Evolutionary conservation across 495 filamentous ascomycete genomes (phyloP), one percentile per base, ranked within the genome.

Genomic region (Pseudomonodictys pantanalensis): DNA sequence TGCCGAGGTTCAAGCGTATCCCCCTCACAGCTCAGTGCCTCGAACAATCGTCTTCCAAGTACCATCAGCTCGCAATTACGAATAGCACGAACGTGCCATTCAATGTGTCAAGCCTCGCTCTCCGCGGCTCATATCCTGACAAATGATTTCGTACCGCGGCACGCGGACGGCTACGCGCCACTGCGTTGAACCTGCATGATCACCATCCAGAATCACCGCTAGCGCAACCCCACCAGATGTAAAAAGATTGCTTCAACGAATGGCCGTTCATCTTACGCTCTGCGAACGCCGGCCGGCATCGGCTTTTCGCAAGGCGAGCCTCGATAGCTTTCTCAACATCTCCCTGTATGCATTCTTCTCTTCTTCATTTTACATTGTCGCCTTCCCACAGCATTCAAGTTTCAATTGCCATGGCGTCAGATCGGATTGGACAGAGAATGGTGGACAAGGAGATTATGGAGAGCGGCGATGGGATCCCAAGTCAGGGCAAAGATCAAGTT

Each of bases 401-500:
- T 3, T 44, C 7, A 1, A 41, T 12, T 12, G 52, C 9, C 12
- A 50, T 56, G 49, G 42, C 49, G 43, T 32, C 49, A 23, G 49
- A 52, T 33, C 24, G 20, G 28, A 64, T 38, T n/a, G 42, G n/a
- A 11, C 35, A 15, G 22, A n/a, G 29, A 15, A 20, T 25, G 12
- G 17, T 50, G 25, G 39, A 49, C 1, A 57, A 61, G 44, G 58
- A 62, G 17, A 53, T 53, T 18, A 12, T 44, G 1, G 38, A 38
- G 23, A 28, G 18, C 5, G 25, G 29, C 3, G 42, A 10, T 6
- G 23, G 28, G 22, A 7, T 23, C 1, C 8, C 44, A 12, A 68
- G 62, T 42, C 51, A 68, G 15, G 52, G 54, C 30, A 59, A 68
- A 9, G 42, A 62, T 46, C 49, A 30, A 41, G 52, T 69, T n/a